Evolutionary conservation across 2,329 filamentous ascomycete genomes (phyloP), one percentile per base, ranked within the genome.

Genomic region (Penicillium sp.): DNA sequence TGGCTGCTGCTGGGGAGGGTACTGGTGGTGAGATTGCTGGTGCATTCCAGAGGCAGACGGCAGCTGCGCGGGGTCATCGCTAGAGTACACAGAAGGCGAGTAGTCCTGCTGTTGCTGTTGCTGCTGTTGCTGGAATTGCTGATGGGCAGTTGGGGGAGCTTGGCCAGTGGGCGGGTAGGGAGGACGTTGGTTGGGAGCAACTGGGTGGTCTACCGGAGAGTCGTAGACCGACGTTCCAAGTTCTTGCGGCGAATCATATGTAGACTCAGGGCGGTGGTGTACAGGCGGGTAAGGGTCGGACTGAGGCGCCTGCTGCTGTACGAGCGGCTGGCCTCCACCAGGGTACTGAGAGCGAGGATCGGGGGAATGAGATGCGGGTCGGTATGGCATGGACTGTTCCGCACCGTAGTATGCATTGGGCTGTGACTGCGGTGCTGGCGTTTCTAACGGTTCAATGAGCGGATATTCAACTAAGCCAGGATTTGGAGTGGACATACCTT

Each of bases 171-270:
- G 64, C 13, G 69, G 67, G 55, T 75, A 79, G 18, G 72, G 68
- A 55, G 74, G 69, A 46, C 75, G 72, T 56, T 73, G 67, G 37
- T 61, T 44, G 27, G 39, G 59, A 54, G 64, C 54, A 33, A 64
- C 51, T 33, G 66, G 59, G 49, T 69, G 71, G 19, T 78, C 85
- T 40, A 90, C 82, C 43, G 89, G 90, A 3, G 89, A 90, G 73
- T 92, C 89, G 69, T 92, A 93, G 10, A 85, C 86, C 1, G 89
- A 90, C 0, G 90, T 92, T 27, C 89, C 88, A 49, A 94, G 80
- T 76, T 94, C 90, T 75, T 93, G 90, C 0, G 90, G 87, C 63
- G 86, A 85, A 31, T 87, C 87, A 66, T 89, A 89, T 11, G 85
- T 89, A 73, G 86, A 89, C 69, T 87, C 84, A 3, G 87, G 87